Conservation (phyloP, 345 rosid genomes). For the Hibiscus tridactylites region DNA sequence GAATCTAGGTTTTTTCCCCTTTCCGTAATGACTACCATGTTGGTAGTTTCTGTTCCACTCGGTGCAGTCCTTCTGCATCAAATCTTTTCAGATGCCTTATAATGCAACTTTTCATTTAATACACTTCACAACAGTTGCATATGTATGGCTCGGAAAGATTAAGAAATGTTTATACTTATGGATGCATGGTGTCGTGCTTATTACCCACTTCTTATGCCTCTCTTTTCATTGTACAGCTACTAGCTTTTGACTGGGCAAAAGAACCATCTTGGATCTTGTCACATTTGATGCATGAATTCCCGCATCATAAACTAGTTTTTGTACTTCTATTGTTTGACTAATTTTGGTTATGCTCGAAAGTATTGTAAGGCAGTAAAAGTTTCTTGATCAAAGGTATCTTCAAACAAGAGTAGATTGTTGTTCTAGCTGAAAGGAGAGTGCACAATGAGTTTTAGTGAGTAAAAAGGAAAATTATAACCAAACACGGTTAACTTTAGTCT, state of each 20-base stretch:
- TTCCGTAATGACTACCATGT: not conserved
- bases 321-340: not conserved
- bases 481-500: not conserved
- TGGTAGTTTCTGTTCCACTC: not conserved
- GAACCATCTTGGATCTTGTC: not conserved
- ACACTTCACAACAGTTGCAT: not conserved
- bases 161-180: not conserved
- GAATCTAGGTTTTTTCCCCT: not conserved
- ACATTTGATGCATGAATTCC: not conserved
- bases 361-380: not conserved
- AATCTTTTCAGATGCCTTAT: not conserved
- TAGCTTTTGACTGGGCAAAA: not conserved
- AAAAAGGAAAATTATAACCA: not conserved
- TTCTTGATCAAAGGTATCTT: not conserved
- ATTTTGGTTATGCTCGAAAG: not conserved
- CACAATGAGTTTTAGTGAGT: not conserved
- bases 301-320: not conserved
- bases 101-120: not conserved
- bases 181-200: not conserved
- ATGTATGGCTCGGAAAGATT: not conserved
- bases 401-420: not conserved
- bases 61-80: not conserved
- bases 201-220: not conserved
- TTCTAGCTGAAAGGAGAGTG: not conserved
- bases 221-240: not conserved